Evolutionary conservation across 805 yeast species (phyloP).

Genomic region (Pichia thaimueangensis): DNA sequence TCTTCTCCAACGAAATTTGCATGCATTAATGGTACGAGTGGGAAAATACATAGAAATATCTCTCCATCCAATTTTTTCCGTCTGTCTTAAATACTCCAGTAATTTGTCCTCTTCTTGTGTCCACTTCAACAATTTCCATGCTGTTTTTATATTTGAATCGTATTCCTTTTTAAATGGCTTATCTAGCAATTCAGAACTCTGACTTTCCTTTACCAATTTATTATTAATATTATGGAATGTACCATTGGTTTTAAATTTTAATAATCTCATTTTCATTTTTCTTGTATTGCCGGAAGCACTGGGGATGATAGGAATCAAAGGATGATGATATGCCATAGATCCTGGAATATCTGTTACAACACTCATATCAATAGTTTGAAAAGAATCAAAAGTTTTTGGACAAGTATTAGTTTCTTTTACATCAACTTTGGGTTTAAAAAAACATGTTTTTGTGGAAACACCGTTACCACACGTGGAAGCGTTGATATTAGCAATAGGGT

Average conservation of each 20-base stretch:
- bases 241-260: neutral
- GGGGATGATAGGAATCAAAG: slow-evolving; percentile 8
- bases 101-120: slow-evolving; percentile 70
- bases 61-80: slow-evolving; percentile 82
- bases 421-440: no score
- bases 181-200: no score
- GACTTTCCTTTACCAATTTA: no score
- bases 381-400: no score
- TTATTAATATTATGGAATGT: no score
- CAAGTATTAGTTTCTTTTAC: no score
- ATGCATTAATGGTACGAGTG: slow-evolving; percentile 81
- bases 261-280: neutral
- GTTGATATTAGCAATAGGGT: no score
- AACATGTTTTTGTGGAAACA: no score
- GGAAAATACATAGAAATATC: slow-evolving; percentile 74
- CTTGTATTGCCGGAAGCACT: slow-evolving; percentile 5
- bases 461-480: no score
- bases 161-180: neutral
- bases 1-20: slow-evolving; percentile 86
- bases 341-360: slow-evolving; percentile 7
- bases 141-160: neutral
- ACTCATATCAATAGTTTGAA: neutral
- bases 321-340: slow-evolving; percentile 9
- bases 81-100: slow-evolving; percentile 70
- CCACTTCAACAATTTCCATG: slow-evolving; percentile 45